Percentiles rank a stretch among this genome's conserved stretches.
Evolutionary conservation across 225 moss, liverwort and hornwort genomes (phyloP).

Genomic region (Straminergon stramineum): DNA sequence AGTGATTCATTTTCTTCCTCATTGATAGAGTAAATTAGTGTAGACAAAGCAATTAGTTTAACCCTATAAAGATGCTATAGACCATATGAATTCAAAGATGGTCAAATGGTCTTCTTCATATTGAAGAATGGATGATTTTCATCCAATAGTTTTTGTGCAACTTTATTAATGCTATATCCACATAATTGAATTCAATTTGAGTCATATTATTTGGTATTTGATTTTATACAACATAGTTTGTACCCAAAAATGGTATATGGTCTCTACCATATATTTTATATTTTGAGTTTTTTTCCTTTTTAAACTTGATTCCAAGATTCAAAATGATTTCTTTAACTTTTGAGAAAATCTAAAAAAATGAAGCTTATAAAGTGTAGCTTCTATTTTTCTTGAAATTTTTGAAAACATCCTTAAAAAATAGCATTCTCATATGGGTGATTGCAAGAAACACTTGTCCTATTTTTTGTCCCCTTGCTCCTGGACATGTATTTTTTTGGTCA

Average conservation of each 20-base stretch:
- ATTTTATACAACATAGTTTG: background rate
- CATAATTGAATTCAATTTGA: background rate
- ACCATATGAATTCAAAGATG: background rate
- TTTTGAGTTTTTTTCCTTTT: background rate
- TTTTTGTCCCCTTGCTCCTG: too few species aligned
- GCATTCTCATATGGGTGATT: too few species aligned
- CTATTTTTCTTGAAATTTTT: background rate
- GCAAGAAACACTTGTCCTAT: too few species aligned
- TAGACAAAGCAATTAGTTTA: background rate
- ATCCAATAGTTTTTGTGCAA: background rate
- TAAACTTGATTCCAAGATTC: background rate
- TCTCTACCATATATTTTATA: fast-evolving
- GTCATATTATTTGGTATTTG: background rate
- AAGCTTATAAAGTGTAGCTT: background rate
- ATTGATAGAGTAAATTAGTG: background rate
- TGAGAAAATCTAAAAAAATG: background rate
- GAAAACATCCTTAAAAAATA: too few species aligned
- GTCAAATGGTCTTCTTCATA: background rate
- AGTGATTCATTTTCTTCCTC: background rate
- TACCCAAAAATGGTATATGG: background rate
- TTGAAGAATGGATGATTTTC: background rate
- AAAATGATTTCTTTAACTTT: background rate
- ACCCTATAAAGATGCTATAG: fast-evolving
- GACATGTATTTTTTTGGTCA: too few species aligned
- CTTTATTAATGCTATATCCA: too few species aligned